phyloP scores from a whole-genome alignment of 495 filamentous ascomycete species.

The Aspergillus incahuasiensis region DNA sequence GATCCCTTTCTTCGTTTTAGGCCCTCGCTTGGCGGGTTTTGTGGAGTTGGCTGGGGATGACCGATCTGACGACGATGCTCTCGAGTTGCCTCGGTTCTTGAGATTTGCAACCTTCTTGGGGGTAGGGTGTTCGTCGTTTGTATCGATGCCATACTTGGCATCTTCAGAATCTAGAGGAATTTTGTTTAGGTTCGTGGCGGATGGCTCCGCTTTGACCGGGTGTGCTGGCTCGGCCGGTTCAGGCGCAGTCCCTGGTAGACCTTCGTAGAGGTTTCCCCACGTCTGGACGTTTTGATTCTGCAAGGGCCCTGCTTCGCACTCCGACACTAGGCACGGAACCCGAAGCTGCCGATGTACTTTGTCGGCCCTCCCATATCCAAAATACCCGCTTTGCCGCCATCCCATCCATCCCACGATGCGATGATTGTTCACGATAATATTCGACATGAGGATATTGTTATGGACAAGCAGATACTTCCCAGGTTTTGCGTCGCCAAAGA shows the following conservation, averaged over 20 bases:
- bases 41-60: conserved; percentile 33
- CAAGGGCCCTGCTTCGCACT: conserved; percentile 4
- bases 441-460: conserved; percentile 36
- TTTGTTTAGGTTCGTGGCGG: conserved; percentile 26
- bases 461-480: conserved; percentile 33
- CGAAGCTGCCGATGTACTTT: conserved; percentile 32
- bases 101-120: conserved; percentile 38
- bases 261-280: conserved; percentile 39
- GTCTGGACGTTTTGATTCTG: conserved; percentile 7
- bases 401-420: conserved; percentile 37
- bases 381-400: conserved; percentile 42
- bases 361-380: conserved; percentile 33
- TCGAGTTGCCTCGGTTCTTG: conserved; percentile 31
- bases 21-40: conserved; percentile 36
- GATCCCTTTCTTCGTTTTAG: conserved; percentile 51
- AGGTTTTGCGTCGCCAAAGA: conserved; percentile 24
- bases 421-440: conserved; percentile 36
- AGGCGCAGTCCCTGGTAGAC: conserved; percentile 13
- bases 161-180: conserved; percentile 31
- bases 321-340: conserved; percentile 17
- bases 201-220: conserved; percentile 36
- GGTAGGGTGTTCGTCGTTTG: conserved; percentile 31
- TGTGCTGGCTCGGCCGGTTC: conserved; percentile 20
- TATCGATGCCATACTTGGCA: conserved; percentile 24
- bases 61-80: conserved; percentile 32